phyloP scores from a whole-genome alignment of 192 early-diverging fungal species.

The Chytriomyces hyalinus region DNA sequence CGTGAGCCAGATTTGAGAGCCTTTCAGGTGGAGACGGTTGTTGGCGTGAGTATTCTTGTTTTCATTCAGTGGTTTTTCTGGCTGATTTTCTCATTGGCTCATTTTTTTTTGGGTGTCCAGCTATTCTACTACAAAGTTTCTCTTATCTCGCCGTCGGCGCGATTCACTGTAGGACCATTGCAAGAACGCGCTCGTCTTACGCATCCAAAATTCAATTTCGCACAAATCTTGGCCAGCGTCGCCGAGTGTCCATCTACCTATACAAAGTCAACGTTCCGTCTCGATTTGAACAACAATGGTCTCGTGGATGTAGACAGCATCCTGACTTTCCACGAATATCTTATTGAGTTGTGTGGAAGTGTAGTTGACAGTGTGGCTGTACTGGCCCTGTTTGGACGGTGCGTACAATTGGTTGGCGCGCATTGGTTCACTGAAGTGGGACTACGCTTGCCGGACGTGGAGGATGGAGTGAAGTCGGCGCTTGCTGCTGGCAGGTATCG shows the following conservation, averaged over 20 bases:
- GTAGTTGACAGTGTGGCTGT: conserved; percentile 18
- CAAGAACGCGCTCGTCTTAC: background rate
- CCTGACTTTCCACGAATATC: conserved; percentile 12
- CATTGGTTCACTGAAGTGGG: background rate
- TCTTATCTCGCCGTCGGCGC: background rate
- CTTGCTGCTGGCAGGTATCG: too few species aligned
- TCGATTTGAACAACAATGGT: conserved; percentile 13
- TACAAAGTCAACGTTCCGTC: conserved; percentile 20
- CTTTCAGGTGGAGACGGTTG: background rate
- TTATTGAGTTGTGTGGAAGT: conserved; percentile 20
- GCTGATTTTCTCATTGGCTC: background rate
- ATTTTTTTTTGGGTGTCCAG: background rate
- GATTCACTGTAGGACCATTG: background rate
- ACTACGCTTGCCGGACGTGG: background rate
- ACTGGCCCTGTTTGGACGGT: conserved; percentile 18
- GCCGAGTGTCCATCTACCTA: background rate
- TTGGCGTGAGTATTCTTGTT: background rate
- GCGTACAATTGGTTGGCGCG: conserved; percentile 14
- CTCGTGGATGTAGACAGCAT: conserved; percentile 6
- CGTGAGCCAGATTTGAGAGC: conserved; percentile 10
- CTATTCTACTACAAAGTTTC: background rate
- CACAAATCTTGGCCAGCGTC: background rate
- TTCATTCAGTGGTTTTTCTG: background rate
- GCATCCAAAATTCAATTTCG: background rate
- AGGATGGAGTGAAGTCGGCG: background rate